A percentile compares a stretch with the other conserved stretches of the same genome.
Evolutionary conservation across 1,139 yeast species (phyloP).

Genomic region (Geotrichum carabidarum): DNA sequence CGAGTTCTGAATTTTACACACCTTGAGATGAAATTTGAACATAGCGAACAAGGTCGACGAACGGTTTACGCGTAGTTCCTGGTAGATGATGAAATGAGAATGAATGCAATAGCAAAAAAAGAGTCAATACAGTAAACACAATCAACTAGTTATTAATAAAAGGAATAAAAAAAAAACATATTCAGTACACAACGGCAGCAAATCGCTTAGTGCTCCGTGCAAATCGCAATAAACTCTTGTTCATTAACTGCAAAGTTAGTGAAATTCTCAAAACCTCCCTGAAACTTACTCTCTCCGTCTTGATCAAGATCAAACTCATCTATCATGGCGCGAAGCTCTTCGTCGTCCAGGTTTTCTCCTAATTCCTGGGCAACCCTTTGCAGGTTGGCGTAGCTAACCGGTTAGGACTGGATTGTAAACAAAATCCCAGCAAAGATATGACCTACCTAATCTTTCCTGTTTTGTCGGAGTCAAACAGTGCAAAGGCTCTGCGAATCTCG

Average conservation of each 20-base stretch:
- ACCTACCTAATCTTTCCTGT: slow-evolving; percentile 65
- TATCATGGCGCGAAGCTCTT: slow-evolving; percentile 92
- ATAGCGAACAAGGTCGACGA: not conserved
- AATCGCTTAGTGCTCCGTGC: slow-evolving; percentile 51
- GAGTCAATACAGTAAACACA: not conserved
- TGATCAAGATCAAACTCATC: slow-evolving; percentile 96
- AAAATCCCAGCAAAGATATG: slow-evolving; percentile 11
- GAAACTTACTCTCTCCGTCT: slow-evolving; percentile 68
- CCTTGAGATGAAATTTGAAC: not conserved
- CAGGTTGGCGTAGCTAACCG: slow-evolving; percentile 54
- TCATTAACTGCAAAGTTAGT: slow-evolving; percentile 51
- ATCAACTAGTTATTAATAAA: not conserved
- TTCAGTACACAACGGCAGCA: not conserved
- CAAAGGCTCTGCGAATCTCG: slow-evolving; percentile 86
- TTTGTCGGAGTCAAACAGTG: slow-evolving; percentile 79
- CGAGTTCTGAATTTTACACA: slow-evolving; percentile 4
- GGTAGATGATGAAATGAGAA: not conserved
- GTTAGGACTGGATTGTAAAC: slow-evolving; percentile 38
- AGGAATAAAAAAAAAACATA: not conserved
- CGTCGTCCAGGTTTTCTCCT: slow-evolving; percentile 89
- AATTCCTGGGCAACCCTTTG: slow-evolving; percentile 88
- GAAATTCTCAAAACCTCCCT: not conserved
- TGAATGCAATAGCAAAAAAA: not conserved
- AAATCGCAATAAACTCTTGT: slow-evolving; percentile 87
- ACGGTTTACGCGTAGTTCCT: not conserved